A percentile compares a stretch with the other conserved stretches of the same genome.
These are phyloP conservation scores for Chytriomyces sp. DNA, from an alignment of 192 early-diverging fungal species.

Conservation along the genomic window DNA sequence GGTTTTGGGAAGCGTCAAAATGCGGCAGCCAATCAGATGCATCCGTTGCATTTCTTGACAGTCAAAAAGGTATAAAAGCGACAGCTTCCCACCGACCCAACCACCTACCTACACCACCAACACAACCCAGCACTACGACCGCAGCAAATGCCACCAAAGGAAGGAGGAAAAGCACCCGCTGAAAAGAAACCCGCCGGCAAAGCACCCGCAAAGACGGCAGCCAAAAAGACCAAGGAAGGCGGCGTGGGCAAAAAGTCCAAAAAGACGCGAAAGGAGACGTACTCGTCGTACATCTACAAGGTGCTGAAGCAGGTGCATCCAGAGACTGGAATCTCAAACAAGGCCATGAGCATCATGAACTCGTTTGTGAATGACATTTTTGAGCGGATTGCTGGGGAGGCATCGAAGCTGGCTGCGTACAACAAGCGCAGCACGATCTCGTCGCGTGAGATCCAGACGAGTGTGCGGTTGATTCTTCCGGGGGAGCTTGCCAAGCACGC, in stretches of 20 bases:
- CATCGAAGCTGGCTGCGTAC: constrained; percentile 76
- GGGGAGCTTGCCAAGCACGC: constrained; percentile 97
- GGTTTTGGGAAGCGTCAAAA: too few relatives aligned
- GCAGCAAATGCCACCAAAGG: constrained; percentile 53
- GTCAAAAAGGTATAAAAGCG: too few relatives aligned
- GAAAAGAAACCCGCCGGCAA: constrained; percentile 57
- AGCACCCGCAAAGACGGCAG: constrained; percentile 76
- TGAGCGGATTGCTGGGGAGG: constrained; percentile 12
- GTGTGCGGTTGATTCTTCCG: constrained; percentile 77
- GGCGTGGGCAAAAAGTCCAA: constrained; percentile 57
- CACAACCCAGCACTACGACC: too few relatives aligned
- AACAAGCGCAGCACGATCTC: constrained; percentile 97
- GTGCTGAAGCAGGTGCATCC: constrained; percentile 41
- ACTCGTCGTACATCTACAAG: constrained; percentile 97
- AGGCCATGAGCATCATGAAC: constrained; percentile 98
- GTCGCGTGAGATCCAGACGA: constrained; percentile 92
- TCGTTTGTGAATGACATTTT: constrained; percentile 65
- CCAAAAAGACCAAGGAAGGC: constrained; percentile 63
- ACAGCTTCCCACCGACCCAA: too few relatives aligned
- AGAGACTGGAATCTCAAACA: constrained; percentile 65
- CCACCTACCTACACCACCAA: too few relatives aligned
- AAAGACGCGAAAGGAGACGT: constrained; percentile 83
- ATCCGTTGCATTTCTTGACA: too few relatives aligned
- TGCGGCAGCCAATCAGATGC: too few relatives aligned
- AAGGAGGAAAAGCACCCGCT: constrained; percentile 40